Evolutionary conservation across 2,329 filamentous ascomycete species (phyloP).

Genomic region (Tolypocladium amazonense): DNA sequence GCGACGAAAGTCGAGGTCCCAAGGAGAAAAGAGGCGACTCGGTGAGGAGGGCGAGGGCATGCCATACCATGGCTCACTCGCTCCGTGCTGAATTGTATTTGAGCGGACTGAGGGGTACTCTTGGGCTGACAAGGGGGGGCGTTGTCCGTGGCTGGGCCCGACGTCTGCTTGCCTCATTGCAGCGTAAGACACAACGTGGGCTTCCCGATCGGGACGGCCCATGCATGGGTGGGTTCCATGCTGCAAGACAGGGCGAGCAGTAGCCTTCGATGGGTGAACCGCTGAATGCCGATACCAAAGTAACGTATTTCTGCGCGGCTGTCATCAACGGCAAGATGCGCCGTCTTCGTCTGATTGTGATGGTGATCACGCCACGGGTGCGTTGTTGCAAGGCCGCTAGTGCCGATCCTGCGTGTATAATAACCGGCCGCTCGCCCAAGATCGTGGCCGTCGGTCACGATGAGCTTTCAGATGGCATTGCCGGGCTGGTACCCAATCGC

Average conservation of each 20-base stretch:
- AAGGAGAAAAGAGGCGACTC: slow-evolving; percentile 26
- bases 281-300: background rate
- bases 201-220: slow-evolving; percentile 8
- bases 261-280: background rate
- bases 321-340: background rate
- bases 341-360: background rate
- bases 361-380: background rate
- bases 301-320: background rate
- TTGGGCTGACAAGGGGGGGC: slow-evolving; percentile 1
- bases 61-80: slow-evolving; percentile 2
- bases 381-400: background rate
- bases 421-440: background rate
- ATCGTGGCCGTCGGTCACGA: background rate
- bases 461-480: background rate
- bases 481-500: background rate
- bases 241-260: background rate
- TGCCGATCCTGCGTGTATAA: background rate
- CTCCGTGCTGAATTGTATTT: slow-evolving; percentile 30
- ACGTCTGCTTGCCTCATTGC: background rate
- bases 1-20: slow-evolving; percentile 24
- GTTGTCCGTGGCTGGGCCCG: background rate
- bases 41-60: slow-evolving; percentile 26
- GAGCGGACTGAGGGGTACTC: slow-evolving; percentile 29
- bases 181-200: slow-evolving; percentile 7
- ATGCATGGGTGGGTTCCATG: background rate